Evolutionary conservation across 495 filamentous ascomycete genomes (phyloP), one percentile per base, ranked within the genome.

Genomic region (Penicillium subrubescens): DNA sequence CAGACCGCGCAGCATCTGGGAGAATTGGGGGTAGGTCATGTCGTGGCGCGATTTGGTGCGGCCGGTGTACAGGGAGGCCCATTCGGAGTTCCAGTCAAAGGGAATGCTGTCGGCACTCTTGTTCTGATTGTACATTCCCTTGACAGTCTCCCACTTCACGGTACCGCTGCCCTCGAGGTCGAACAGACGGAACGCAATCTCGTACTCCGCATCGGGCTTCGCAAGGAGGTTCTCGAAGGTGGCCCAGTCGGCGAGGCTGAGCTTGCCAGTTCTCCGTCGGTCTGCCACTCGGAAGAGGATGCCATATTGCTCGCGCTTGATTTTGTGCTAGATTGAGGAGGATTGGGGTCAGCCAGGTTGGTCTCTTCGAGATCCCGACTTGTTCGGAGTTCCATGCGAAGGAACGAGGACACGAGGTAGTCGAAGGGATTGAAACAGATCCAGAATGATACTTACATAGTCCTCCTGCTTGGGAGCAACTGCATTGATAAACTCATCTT

Each of bases 171-270:
- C 87, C 29, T 95, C 86, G 64, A 89, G 77, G 68, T 98, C 95
- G 78, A 99, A 99, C 31, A 98, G 84, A 61, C 96, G 91, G 80
- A 97, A 99, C 5, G 94, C 94, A 67, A 99, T 97, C 78, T 99
- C 94, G 75, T 99, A 99, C 76, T 99, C 96, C 71, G 95, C 96
- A 67, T 98, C 95, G 64, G 95, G 93, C 74, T 97, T 97, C 56
- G 85, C 84, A 39, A 99, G 87, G 59, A 99, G 87, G 80, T 97
- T 94, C 77, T 97, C 90, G 74, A 97, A 99, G 51, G 89, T 90
- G 15, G 83, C 88, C 93, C 93, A 99, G 77, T 99, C 95, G 63
- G 87, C 82, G 31, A 99, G 76, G 64, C 75, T 91, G 35, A 99
- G 81, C 68, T 85, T 88, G 60, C 93, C 92, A 25, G 79, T 79